A percentile compares a stretch with the other conserved stretches of the same genome.
Conservation (phyloP, 805 yeast species). For the Wickerhamomyces rabaulensis region DNA sequence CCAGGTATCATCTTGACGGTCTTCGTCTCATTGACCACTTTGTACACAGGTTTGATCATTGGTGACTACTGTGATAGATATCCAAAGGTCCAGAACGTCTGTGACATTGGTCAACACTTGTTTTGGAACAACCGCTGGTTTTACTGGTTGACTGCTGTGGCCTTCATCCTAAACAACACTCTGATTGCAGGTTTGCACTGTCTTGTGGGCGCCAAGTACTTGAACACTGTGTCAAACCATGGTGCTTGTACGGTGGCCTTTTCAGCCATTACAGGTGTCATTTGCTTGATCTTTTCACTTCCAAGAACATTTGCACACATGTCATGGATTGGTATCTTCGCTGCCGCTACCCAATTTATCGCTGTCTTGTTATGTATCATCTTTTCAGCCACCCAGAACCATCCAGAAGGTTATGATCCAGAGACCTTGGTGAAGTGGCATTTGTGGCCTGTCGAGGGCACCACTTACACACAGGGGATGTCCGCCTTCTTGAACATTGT, state of each 20-base stretch:
- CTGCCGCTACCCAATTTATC: constrained; percentile 53
- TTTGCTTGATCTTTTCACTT: constrained; percentile 46
- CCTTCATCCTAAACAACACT: constrained; percentile 50
- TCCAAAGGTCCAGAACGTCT: constrained; percentile 47
- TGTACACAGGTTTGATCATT: constrained; percentile 52
- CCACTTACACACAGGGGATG: constrained; percentile 51
- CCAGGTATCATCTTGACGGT: constrained; percentile 53
- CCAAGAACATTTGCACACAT: constrained; percentile 53
- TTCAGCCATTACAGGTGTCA: constrained; percentile 41
- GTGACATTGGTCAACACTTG: constrained; percentile 55
- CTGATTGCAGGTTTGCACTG: constrained; percentile 57
- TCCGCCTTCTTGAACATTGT: constrained; percentile 53
- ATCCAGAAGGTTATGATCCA: constrained; percentile 38
- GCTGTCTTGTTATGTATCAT: constrained; percentile 48
- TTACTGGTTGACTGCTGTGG: constrained; percentile 53
- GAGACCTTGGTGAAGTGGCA: constrained; percentile 36
- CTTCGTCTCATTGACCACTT: constrained; percentile 43
- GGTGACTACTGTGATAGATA: constrained; percentile 49
- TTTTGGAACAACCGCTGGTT: constrained; percentile 46
- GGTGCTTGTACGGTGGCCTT: constrained; percentile 49
- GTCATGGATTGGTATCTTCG: constrained; percentile 45
- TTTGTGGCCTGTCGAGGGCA: constrained; percentile 47
- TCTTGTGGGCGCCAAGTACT: constrained; percentile 52
- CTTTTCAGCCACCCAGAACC: constrained; percentile 48
- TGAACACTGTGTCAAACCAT: constrained; percentile 48